A percentile compares a stretch with the other conserved stretches of the same genome.
phyloP scores from a whole-genome alignment of 2,329 filamentous ascomycete species.

The Trichoderma hamatum region DNA sequence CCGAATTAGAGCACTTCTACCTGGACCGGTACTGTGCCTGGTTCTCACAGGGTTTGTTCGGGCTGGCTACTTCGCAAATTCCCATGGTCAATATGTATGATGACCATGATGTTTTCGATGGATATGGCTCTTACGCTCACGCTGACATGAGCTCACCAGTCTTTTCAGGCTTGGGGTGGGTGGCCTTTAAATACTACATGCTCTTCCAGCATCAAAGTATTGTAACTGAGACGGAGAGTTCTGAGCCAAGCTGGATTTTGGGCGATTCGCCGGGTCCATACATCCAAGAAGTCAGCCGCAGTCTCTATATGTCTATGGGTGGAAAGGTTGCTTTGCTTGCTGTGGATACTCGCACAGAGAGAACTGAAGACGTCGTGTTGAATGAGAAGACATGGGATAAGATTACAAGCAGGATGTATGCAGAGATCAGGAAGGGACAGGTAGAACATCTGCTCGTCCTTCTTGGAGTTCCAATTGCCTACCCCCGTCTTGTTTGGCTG shows the following conservation, averaged over 20 bases:
- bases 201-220: conserved; percentile 96
- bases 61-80: conserved; percentile 90
- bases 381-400: conserved; percentile 80
- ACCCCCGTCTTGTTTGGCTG: conserved; percentile 72
- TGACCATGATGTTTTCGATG: conserved; percentile 90
- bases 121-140: conserved; percentile 90
- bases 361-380: conserved; percentile 80
- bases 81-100: conserved; percentile 99
- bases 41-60: conserved; percentile 95
- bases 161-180: conserved; percentile 83
- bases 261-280: conserved; percentile 83
- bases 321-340: conserved; percentile 79
- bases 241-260: conserved; percentile 90
- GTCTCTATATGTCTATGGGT: conserved; percentile 82
- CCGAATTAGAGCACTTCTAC: conserved; percentile 87
- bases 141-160: conserved; percentile 90
- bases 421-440: conserved; percentile 79
- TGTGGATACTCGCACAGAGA: conserved; percentile 88
- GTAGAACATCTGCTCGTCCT: conserved; percentile 90
- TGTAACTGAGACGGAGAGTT: conserved; percentile 73
- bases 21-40: conserved; percentile 87
- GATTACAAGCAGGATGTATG: conserved; percentile 82
- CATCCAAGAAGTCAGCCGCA: conserved; percentile 83
- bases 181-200: conserved; percentile 99
- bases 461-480: conserved; percentile 80